Conservation (phyloP, 2,329 filamentous ascomycete species). For the Pezizomycotina sp. region DNA sequence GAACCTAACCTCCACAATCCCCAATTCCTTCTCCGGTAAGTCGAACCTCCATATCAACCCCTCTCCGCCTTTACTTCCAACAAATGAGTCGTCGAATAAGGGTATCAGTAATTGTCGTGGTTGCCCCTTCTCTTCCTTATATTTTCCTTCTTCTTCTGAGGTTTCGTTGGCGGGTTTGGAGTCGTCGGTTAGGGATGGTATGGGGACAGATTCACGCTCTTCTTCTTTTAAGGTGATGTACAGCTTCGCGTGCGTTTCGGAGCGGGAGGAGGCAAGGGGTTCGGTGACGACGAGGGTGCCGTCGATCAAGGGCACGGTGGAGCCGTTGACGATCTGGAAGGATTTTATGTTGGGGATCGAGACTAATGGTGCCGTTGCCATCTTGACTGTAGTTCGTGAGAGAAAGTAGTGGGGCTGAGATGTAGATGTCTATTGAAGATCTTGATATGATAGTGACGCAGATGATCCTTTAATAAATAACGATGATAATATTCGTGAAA, state of each 20-base stretch:
- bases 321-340: conserved; percentile 9
- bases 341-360: conserved; percentile 16
- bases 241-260: conserved; percentile 14
- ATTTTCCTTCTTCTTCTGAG: too few relatives aligned
- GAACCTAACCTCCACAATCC: conserved; percentile 21
- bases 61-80: conserved; percentile 15
- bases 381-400: too few relatives aligned
- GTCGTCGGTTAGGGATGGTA: too few relatives aligned
- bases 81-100: conserved; percentile 13
- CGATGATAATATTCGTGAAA: too few relatives aligned
- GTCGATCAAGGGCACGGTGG: conserved; percentile 9
- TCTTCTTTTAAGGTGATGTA: conserved; percentile 15
- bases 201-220: too few relatives aligned
- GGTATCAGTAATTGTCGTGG: conserved; percentile 11
- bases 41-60: conserved; percentile 16
- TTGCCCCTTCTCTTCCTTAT: too few relatives aligned
- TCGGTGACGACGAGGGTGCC: conserved; percentile 15
- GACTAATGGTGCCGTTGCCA: conserved; percentile 16
- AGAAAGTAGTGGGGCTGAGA: too few relatives aligned
- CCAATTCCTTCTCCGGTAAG: conserved; percentile 8
- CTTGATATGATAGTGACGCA: too few relatives aligned
- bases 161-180: too few relatives aligned
- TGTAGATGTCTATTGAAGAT: too few relatives aligned
- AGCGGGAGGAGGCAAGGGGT: conserved; percentile 8
- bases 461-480: too few relatives aligned